Evolutionary conservation across 208 protist genomes (phyloP).

Genomic region (Trypanosoma mega): DNA sequence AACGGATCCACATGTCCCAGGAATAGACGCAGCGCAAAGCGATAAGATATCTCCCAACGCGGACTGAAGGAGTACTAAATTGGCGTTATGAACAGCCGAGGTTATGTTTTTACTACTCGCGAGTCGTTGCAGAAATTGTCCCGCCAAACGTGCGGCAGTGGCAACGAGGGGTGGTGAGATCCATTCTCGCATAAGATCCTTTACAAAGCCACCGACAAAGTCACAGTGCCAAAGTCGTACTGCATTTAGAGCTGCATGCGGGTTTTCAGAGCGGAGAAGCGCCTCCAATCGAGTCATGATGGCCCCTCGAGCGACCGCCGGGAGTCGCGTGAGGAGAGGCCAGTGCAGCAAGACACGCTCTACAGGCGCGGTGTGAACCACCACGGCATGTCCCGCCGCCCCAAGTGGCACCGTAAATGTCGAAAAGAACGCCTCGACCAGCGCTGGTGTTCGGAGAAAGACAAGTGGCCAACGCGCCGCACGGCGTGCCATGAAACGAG

Average conservation of each 20-base stretch:
- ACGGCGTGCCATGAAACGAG: conserved; percentile 3
- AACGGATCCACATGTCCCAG: too few relatives aligned
- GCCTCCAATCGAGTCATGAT: conserved; percentile 31
- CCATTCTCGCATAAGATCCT: conserved; percentile 57
- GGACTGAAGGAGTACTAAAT: too few relatives aligned
- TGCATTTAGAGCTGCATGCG: conserved; percentile 44
- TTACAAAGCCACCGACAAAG: conserved; percentile 68
- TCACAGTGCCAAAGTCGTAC: conserved; percentile 41
- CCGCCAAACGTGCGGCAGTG: not conserved
- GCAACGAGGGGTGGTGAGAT: conserved; percentile 22
- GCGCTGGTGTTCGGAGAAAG: not conserved
- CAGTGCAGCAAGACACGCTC: conserved; percentile 72
- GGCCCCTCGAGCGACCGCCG: conserved; percentile 19
- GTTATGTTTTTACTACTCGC: too few relatives aligned
- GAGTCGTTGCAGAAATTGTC: not conserved
- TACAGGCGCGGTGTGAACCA: conserved; percentile 26
- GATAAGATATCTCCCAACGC: too few relatives aligned
- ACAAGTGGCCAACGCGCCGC: conserved; percentile 17
- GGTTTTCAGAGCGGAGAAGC: conserved; percentile 36
- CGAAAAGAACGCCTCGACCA: not conserved
- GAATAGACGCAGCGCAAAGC: too few relatives aligned
- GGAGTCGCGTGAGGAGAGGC: conserved; percentile 37
- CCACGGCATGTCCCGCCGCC: not conserved
- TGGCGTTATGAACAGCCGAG: too few relatives aligned
- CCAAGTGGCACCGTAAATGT: not conserved